Percentiles rank a stretch among this genome's conserved stretches.
phyloP scores from a whole-genome alignment of 2,329 filamentous ascomycete genomes.

The Arthrocladium fulminans region DNA sequence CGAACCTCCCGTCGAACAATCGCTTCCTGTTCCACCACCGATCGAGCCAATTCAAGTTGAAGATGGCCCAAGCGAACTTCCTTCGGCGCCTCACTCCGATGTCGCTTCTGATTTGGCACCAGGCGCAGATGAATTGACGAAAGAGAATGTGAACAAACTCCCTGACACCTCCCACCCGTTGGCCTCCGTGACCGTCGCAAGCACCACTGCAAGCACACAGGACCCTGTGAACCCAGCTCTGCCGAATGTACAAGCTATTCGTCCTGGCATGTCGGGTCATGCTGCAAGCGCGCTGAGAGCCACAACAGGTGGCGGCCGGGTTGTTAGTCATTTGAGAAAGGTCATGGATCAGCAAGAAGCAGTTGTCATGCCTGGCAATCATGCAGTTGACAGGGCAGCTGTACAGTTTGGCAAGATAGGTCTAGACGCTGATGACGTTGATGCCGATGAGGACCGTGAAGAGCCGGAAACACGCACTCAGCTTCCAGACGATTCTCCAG shows the following conservation, averaged over 20 bases:
- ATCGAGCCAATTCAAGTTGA: slow-evolving; percentile 33
- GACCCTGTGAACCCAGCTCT: slow-evolving; percentile 55
- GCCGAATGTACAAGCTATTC: slow-evolving; percentile 45
- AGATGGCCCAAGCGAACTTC: slow-evolving; percentile 24
- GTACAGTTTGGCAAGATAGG: slow-evolving; percentile 97
- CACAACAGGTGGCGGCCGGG: slow-evolving; percentile 54
- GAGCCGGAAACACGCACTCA: slow-evolving; percentile 91
- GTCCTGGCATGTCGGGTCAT: slow-evolving; percentile 61
- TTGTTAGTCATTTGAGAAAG: slow-evolving; percentile 73
- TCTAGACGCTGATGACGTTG: slow-evolving; percentile 66
- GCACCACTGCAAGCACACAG: slow-evolving; percentile 79
- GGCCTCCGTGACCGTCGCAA: slow-evolving; percentile 73
- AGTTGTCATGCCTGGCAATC: slow-evolving; percentile 95
- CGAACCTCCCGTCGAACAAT: slow-evolving; percentile 35
- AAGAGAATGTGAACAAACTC: slow-evolving; percentile 85
- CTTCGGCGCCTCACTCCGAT: slow-evolving; percentile 22
- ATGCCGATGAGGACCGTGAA: slow-evolving; percentile 89
- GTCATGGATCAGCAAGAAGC: slow-evolving; percentile 93
- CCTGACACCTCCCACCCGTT: slow-evolving; percentile 70
- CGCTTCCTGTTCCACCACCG: slow-evolving; percentile 28
- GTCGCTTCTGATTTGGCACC: slow-evolving; percentile 44
- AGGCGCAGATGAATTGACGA: slow-evolving; percentile 74
- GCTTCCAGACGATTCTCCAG: slow-evolving; percentile 84
- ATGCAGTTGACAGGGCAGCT: slow-evolving; percentile 82
- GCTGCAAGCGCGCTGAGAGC: slow-evolving; percentile 77